A percentile compares a stretch with the other conserved stretches of the same genome.
These are phyloP conservation scores for Puccinia polysora DNA, from an alignment of 1,284 basidiomycete species.

Conservation along the genomic window DNA sequence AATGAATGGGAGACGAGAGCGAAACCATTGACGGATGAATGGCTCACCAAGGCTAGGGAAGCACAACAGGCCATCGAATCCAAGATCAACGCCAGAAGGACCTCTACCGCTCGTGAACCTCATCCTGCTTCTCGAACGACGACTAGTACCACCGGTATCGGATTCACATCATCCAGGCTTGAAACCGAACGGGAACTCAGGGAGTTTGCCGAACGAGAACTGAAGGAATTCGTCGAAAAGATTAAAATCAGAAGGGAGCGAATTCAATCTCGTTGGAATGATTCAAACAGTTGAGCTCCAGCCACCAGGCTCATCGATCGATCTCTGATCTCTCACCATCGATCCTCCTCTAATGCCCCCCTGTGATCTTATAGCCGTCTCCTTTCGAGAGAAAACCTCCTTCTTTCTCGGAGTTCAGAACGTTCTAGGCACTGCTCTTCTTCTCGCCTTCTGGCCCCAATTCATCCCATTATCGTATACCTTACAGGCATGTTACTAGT, in stretches of 20 bases:
- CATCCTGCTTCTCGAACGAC: not conserved
- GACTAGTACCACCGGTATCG: not conserved
- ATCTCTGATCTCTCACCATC: not conserved
- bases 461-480: constrained; percentile 50
- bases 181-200: constrained; percentile 43
- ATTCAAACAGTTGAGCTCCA: constrained; percentile 46
- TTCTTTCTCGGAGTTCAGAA: constrained; percentile 52
- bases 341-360: not conserved
- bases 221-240: constrained; percentile 46
- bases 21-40: constrained; percentile 42
- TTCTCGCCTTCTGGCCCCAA: constrained; percentile 49
- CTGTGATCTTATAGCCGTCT: constrained; percentile 30
- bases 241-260: constrained; percentile 45
- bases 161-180: not conserved
- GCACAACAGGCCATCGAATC: constrained; percentile 33
- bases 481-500: constrained; percentile 47
- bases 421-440: constrained; percentile 49
- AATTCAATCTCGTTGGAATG: constrained; percentile 50
- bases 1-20: constrained; percentile 34
- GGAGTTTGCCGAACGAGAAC: constrained; percentile 48
- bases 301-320: no score
- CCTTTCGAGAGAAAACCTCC: constrained; percentile 46
- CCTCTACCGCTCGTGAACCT: no score
- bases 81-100: constrained; percentile 25
- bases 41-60: constrained; percentile 29